Conservation (phyloP, 441 rosid species). For the Kokia cookei region DNA sequence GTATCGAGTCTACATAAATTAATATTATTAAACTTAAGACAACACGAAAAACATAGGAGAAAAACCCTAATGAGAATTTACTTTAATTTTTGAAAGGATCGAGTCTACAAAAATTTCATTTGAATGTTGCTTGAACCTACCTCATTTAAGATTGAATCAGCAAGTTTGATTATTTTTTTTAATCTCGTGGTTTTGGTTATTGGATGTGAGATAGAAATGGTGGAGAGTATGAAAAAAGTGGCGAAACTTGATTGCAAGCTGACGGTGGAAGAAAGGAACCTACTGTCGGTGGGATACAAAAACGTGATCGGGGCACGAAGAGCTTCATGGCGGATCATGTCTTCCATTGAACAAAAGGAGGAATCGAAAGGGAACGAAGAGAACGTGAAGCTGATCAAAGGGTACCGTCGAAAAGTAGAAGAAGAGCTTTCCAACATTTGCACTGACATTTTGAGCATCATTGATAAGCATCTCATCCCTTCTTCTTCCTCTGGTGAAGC, state of each 20-base stretch:
- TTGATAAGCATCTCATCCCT: slow-evolving; percentile 81
- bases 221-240: slow-evolving; percentile 87
- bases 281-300: slow-evolving; percentile 85
- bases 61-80: too few relatives aligned
- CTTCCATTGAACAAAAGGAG: slow-evolving; percentile 90
- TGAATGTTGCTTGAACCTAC: too few relatives aligned
- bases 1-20: slow-evolving; percentile 5
- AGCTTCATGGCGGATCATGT: slow-evolving; percentile 93
- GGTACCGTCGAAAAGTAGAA: slow-evolving; percentile 91
- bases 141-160: background rate
- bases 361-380: slow-evolving; percentile 80
- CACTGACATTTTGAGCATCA: slow-evolving; percentile 73
- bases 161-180: background rate
- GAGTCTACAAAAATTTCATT: too few relatives aligned
- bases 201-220: slow-evolving; percentile 65
- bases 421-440: slow-evolving; percentile 91
- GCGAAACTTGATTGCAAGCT: slow-evolving; percentile 78
- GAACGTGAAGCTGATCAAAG: slow-evolving; percentile 70
- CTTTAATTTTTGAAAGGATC: too few relatives aligned
- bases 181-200: background rate
- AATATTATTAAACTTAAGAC: too few relatives aligned
- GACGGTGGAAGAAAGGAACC: slow-evolving; percentile 87
- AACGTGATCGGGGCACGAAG: slow-evolving; percentile 86
- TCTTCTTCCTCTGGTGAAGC: slow-evolving; percentile 89
- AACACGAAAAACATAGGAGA: too few relatives aligned